These are phyloP conservation scores for Claviceps pusilla DNA, from an alignment of 2,329 filamentous ascomycete species.

Conservation along the genomic window DNA sequence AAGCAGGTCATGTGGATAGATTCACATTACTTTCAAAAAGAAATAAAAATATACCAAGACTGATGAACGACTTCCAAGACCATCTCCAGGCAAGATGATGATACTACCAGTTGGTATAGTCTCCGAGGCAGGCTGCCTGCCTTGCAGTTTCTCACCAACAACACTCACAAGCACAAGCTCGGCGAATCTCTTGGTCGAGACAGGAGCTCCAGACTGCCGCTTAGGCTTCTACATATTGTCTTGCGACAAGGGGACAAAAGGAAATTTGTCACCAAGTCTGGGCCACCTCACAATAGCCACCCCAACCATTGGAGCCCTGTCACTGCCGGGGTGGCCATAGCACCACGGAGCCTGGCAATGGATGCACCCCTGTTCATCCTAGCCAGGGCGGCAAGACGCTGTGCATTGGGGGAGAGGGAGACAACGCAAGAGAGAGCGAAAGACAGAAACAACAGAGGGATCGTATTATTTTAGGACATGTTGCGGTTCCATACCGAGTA, in stretches of 20 bases:
- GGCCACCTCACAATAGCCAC: constrained; percentile 7
- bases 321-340: constrained; percentile 8
- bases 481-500: not conserved
- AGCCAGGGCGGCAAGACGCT: constrained; percentile 2
- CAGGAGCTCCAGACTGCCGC: not conserved
- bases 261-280: constrained; percentile 6
- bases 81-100: too few species aligned
- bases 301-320: constrained; percentile 9
- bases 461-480: constrained; percentile 1
- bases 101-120: not conserved
- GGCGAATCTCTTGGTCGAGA: not conserved
- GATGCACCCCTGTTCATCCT: constrained; percentile 8
- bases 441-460: not conserved
- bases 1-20: not conserved
- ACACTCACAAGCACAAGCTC: not conserved
- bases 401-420: constrained; percentile 1
- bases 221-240: not conserved
- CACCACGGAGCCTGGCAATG: constrained; percentile 9
- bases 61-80: not conserved
- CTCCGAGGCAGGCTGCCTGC: not conserved
- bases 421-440: not conserved
- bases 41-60: too few species aligned
- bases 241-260: constrained; percentile 2
- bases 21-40: not conserved
- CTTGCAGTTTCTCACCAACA: not conserved